Evolutionary conservation across 2,329 filamentous ascomycete genomes (phyloP), one percentile per base, ranked within the genome.

Genomic region (Aspergillus sergii): DNA sequence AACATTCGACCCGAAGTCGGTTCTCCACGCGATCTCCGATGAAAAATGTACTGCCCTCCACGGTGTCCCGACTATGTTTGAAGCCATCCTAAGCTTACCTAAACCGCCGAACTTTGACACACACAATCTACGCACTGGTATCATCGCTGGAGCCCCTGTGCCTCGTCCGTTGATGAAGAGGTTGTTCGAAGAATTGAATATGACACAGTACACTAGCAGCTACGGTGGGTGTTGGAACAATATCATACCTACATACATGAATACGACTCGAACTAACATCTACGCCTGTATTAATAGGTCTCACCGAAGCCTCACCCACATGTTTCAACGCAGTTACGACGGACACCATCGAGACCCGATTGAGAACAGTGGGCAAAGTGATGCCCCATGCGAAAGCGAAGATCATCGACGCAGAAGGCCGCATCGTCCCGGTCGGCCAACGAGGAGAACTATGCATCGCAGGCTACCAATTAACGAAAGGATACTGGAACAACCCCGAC

Each of bases 61-160:
- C 73, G 92, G 92, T 39, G 92, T 94, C 0, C 92, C 92, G 0
- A 91, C 92, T 61, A 94, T 94, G 92, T 93, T 93, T 76, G 90
- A 93, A 73, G 88, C 88, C 0, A 81, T 86, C 11, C 80, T 87
- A 61, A 77, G 77, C 45, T 71, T 84, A 1, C 80, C 80, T n/a
- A 80, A 83, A 60, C 83, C 83, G 0, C 67, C 69, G 3, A 73
- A 77, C 19, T 86, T 85, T 69, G 77, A 83, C 62, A 79, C 76
- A 71, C 80, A 83, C 1, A 81, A 79, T 7, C 82, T 94, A 21
- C 84, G 91, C 39, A 94, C 91, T 0, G 91, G 91, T 9, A 93
- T 93, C 70, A 90, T 93, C 51, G 91, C 91, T 0, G 92, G 92
- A 0, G 89, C 91, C 0, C 91, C 91, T 0, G 91, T 94, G 1